These are phyloP conservation scores for Dioszegia hungarica DNA, from an alignment of 768 basidiomycete species.

Conservation along the genomic window DNA sequence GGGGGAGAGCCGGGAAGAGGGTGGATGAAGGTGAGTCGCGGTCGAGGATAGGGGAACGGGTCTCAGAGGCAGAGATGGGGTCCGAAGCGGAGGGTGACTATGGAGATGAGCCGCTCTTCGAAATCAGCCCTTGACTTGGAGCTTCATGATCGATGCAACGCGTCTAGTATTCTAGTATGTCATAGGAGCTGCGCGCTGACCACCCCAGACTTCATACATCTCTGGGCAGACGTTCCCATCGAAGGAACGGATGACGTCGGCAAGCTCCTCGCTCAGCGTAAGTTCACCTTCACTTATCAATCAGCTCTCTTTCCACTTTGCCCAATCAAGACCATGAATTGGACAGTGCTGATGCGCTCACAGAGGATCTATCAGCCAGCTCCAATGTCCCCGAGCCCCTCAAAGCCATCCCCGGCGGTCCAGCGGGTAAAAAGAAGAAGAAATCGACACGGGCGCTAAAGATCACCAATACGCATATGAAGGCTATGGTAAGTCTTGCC, in stretches of 20 bases:
- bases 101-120: too few species aligned
- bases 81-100: too few species aligned
- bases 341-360: background rate
- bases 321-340: too few species aligned
- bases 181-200: slow-evolving; percentile 1
- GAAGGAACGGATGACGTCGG: slow-evolving; percentile 21
- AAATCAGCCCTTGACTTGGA: too few species aligned
- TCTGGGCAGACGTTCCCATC: slow-evolving; percentile 19
- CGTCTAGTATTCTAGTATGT: too few species aligned
- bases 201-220: slow-evolving; percentile 9
- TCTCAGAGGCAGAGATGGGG: too few species aligned
- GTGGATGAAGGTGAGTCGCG: slow-evolving; percentile 34
- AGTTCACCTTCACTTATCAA: background rate
- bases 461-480: slow-evolving; percentile 29
- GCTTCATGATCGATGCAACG: too few species aligned
- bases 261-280: slow-evolving; percentile 15
- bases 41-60: too few species aligned
- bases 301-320: background rate
- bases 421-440: slow-evolving; percentile 21
- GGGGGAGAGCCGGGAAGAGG: slow-evolving; percentile 29
- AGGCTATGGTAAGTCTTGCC: slow-evolving; percentile 9
- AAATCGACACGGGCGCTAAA: slow-evolving; percentile 11
- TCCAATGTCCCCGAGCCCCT: slow-evolving; percentile 8
- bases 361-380: slow-evolving; percentile 20
- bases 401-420: slow-evolving; percentile 6